These are phyloP conservation scores for Rubus idaeus DNA, from an alignment of 306 rosid genomes.

Conservation along the genomic window DNA sequence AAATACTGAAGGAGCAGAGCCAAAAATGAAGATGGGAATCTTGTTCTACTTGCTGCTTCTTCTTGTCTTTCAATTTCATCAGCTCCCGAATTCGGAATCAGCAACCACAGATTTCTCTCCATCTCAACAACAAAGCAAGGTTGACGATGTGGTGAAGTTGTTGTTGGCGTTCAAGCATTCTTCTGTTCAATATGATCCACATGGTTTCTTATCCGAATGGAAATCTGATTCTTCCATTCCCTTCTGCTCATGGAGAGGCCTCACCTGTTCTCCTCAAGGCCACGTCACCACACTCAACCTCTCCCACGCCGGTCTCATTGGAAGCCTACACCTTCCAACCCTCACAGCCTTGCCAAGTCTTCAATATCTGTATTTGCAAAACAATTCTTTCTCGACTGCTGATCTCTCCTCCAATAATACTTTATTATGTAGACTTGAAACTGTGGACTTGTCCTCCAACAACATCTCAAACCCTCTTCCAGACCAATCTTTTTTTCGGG, in stretches of 20 bases:
- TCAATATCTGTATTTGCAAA: slow-evolving; percentile 31
- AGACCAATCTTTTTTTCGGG: not conserved
- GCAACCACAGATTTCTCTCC: not conserved
- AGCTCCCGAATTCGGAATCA: slow-evolving; percentile 9
- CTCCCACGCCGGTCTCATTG: slow-evolving; percentile 44
- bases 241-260: slow-evolving; percentile 44
- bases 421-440: slow-evolving; percentile 35
- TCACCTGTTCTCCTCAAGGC: slow-evolving; percentile 43
- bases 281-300: slow-evolving; percentile 44
- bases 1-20: not conserved
- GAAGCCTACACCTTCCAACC: slow-evolving; percentile 38
- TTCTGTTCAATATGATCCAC: slow-evolving; percentile 46
- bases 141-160: not conserved
- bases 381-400: slow-evolving; percentile 39
- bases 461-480: slow-evolving; percentile 40
- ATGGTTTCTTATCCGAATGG: slow-evolving; percentile 45
- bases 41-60: slow-evolving; percentile 16
- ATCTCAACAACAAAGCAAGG: not conserved
- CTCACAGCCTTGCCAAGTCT: slow-evolving; percentile 47
- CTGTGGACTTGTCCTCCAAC: slow-evolving; percentile 57
- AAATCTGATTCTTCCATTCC: slow-evolving; percentile 12
- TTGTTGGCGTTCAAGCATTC: slow-evolving; percentile 42
- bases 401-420: slow-evolving; percentile 19
- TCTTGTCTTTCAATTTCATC: slow-evolving; percentile 11
- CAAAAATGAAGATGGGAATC: slow-evolving; percentile 13